Base-by-base conservation (phyloP, 441 rosid species). In the Croton setiger region DNA sequence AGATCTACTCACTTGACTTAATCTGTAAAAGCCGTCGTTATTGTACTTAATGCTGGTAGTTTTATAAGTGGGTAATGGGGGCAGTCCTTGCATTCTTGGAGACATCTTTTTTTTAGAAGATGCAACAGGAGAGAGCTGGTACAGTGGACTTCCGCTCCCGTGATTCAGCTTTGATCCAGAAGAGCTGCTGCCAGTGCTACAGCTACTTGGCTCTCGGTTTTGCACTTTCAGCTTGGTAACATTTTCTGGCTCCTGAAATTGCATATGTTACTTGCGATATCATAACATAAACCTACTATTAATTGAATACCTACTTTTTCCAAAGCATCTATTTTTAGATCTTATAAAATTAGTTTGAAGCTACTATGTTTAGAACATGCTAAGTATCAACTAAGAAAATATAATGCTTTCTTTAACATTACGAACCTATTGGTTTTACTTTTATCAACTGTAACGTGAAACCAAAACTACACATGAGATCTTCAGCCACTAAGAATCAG, bases 1-100 rank as follows among this genome's bases (percentile, higher is more conserved):
- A 72, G 91, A 84, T 79, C 86, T 79, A 35, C 70, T 33, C 35
- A 83, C 72, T 64, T 74, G 81, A 73, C 69, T 78, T 49, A 79
- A 67, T 55, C 76, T 84, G 78, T 73, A 75, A 74, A 66, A 7
- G 33, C 74, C 72, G 57, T 70, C 70, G 33, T 53, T 64, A 56
- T 69, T 70, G 67, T 73, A 75, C 56, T 72, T 73, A n/a, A 18
- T 36, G 14, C 60, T 61, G 63, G 64, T 48, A 27, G 71, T 53
- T 70, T 63, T 77, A 51, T 75, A 76, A 5, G 54, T 36, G 4
- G 86, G 87, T 75, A 77, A 70, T 18, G 78, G 85, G 13, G 88
- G 87, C 55, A 78, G 75, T 59, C 37, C 77, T 12, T 63, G 66
- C 23, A 58, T 67, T 47, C 54, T 63, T 27, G 75, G 70, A 57